A percentile compares a stretch with the other conserved stretches of the same genome.
Evolutionary conservation across 2,329 filamentous ascomycete genomes (phyloP).

Genomic region (Talaromyces funiculosus): DNA sequence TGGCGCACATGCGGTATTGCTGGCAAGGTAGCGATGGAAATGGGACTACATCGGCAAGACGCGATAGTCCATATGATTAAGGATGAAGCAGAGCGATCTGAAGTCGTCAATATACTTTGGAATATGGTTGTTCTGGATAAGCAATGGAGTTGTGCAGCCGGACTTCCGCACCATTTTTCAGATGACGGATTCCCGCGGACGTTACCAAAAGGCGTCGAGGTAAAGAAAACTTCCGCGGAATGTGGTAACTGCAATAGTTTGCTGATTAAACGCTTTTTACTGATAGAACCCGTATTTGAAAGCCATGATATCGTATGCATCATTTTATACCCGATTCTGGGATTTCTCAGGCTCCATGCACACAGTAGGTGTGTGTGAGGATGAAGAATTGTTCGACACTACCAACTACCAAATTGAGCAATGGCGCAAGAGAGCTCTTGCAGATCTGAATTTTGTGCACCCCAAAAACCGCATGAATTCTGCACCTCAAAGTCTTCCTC

Average conservation of each 20-base stretch:
- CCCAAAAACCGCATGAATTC: neutral
- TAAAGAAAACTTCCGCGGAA: neutral
- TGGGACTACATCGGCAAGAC: neutral
- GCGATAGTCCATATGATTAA: neutral
- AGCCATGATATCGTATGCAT: neutral
- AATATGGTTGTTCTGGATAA: neutral
- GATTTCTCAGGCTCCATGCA: neutral
- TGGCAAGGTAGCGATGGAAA: neutral
- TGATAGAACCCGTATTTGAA: neutral
- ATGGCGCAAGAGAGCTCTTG: neutral
- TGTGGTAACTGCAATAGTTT: too few species aligned
- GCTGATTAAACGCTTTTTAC: neutral
- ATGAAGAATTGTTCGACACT: neutral
- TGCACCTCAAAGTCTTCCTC: neutral
- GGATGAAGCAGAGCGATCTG: neutral
- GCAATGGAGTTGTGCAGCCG: conserved; percentile 2
- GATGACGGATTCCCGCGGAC: neutral
- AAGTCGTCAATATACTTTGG: neutral
- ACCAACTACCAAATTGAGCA: conserved; percentile 1
- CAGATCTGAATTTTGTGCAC: neutral
- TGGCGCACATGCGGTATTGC: conserved; percentile 4
- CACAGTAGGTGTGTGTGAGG: neutral
- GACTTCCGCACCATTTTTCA: neutral
- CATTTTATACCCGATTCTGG: neutral
- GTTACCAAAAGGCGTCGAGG: neutral